phyloP scores from a whole-genome alignment of 257 asterid species.

The Ligustrum vulgare region DNA sequence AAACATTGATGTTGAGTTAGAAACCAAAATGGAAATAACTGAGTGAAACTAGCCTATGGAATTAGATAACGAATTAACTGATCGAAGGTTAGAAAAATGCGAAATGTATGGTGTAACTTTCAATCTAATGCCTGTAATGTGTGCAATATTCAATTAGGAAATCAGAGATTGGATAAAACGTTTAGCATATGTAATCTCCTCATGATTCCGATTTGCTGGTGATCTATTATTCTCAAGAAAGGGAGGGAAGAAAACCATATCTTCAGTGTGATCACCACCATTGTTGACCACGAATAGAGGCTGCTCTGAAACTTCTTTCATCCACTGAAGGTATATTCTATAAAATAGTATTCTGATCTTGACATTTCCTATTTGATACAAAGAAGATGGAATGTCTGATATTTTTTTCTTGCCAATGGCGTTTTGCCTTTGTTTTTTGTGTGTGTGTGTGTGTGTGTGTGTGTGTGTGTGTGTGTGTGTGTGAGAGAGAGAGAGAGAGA shows the following conservation, averaged over 20 bases:
- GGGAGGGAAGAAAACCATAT: slow-evolving; percentile 34
- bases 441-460: too few relatives aligned
- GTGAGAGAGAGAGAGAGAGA: too few relatives aligned
- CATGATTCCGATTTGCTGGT: slow-evolving; percentile 24
- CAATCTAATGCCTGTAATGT: slow-evolving; percentile 46
- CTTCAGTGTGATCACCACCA: slow-evolving; percentile 29
- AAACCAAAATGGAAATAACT: neutral
- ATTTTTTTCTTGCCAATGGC: too few relatives aligned
- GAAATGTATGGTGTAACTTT: slow-evolving; percentile 32
- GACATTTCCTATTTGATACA: too few relatives aligned
- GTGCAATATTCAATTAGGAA: slow-evolving; percentile 73
- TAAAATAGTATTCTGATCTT: too few relatives aligned
- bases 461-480: too few relatives aligned
- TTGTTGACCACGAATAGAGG: slow-evolving; percentile 37
- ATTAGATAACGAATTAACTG: slow-evolving; percentile 74
- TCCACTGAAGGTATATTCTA: slow-evolving; percentile 37
- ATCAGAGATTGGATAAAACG: slow-evolving; percentile 60
- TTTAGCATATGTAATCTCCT: slow-evolving; percentile 69
- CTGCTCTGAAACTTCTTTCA: slow-evolving; percentile 47
- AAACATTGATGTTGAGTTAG: neutral
- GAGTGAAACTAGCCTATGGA: slow-evolving; percentile 49
- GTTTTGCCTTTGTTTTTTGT: too few relatives aligned
- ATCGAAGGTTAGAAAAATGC: slow-evolving; percentile 55
- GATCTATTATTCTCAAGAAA: slow-evolving; percentile 36
- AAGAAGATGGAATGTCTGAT: too few relatives aligned